phyloP scores from a whole-genome alignment of 345 rosid genomes.

The Microthlaspi erraticum region DNA sequence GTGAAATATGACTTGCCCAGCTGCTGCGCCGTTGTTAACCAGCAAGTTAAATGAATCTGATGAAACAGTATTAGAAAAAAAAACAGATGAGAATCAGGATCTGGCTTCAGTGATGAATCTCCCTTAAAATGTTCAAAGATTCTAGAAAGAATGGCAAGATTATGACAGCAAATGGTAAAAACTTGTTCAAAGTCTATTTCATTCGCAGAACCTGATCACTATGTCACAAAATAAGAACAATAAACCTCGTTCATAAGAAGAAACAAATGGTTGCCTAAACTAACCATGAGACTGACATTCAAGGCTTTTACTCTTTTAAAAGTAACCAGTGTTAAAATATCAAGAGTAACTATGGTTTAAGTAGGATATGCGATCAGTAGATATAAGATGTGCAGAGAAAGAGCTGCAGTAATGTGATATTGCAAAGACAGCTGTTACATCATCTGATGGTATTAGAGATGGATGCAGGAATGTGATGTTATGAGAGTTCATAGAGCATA shows the following conservation, averaged over 20 bases:
- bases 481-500: constrained; percentile 41
- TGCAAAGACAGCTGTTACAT: neutral
- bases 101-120: constrained; percentile 7
- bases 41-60: constrained; percentile 93
- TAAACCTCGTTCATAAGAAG: constrained; percentile 12
- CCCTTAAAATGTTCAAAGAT: constrained; percentile 5
- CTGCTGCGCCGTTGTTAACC: constrained; percentile 93
- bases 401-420: neutral
- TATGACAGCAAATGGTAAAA: neutral
- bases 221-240: neutral
- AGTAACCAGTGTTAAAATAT: neutral
- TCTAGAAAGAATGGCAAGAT: neutral
- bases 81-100: neutral
- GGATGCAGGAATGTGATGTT: neutral
- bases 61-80: constrained; percentile 17
- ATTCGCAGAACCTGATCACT: neutral
- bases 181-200: neutral
- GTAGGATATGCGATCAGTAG: neutral
- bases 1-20: constrained; percentile 95
- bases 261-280: neutral
- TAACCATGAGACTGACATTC: neutral
- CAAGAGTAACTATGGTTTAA: neutral
- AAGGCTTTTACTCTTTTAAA: neutral
- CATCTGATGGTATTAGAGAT: neutral
- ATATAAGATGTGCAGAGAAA: constrained; percentile 1